Base-by-base conservation (phyloP, 169 alveolate species). In the Plasmodium ovale region DNA sequence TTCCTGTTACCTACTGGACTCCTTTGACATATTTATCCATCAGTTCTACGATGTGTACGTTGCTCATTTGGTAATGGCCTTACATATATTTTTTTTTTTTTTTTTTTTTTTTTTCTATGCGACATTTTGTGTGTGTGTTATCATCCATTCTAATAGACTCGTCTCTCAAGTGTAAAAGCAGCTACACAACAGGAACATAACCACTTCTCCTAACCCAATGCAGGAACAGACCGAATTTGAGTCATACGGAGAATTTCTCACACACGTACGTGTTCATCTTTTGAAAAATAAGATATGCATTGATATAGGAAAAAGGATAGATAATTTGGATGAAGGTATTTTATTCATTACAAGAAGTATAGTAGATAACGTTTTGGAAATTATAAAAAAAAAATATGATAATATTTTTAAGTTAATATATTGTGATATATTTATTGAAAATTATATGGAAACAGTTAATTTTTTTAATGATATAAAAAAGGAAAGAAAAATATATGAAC, bases 401-500 rank as follows among this genome's bases (percentile, higher is more conserved):
- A 53, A 85, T 68, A 69, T 85, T 16, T 85, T 85, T 69, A 9
- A 56, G 35, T 49, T 85, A 69, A 85, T 60, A 12, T 89, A 92
- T 27, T 87, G 87, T 64, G 95, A 92, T 29, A 51, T 73, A 21
- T 90, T 89, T 64, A 72, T 92, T 58, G 87, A 87, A n/a, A 87
- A 88, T 51, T 89, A 92, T 54, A 82, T 69, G 16, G 87, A 89
- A 49, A 87, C 95, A 47, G 19, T 53, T 1, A 87, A 88, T 37
- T 68, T 87, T 85, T 72, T 85, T 5, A 56, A 85, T 35, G 69
- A 87, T 35, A 73, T 73, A 56, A 79, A 74, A 68, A 77, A 70
- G 19, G 29, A 60, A n/a, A 70, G 47, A 71, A 77, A 71, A 25
- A 53, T 16, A 35, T 79, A 87, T 77, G 92, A 87, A 59, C 85